Percentiles rank a stretch among this genome's conserved stretches.
Evolutionary conservation across 208 protist genomes (phyloP).

Genomic region (Leishmania major): DNA sequence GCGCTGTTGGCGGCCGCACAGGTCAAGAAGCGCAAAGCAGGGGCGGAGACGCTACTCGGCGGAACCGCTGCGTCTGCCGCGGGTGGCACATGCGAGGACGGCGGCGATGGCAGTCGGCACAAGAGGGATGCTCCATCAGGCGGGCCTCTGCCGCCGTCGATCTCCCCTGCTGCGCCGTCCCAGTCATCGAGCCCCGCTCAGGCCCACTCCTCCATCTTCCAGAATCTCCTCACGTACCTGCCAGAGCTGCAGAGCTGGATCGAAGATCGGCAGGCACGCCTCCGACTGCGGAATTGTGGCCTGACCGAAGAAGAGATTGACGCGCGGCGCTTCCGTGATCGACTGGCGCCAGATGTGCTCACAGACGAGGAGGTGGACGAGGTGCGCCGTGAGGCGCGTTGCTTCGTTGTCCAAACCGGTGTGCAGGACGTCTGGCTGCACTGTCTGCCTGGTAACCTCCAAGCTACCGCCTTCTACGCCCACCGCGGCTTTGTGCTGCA

Average conservation of each 20-base stretch:
- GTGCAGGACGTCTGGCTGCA: conserved; percentile 79
- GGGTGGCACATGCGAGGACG: not conserved
- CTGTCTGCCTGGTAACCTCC: conserved; percentile 52
- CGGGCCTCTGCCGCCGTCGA: not conserved
- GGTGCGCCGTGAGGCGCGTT: conserved; percentile 13
- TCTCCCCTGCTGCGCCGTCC: not conserved
- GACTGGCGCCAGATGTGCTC: conserved; percentile 10
- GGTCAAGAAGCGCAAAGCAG: conserved; percentile 14
- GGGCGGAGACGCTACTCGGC: not conserved
- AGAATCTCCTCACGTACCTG: conserved; percentile 12
- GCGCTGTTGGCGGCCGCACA: conserved; percentile 29
- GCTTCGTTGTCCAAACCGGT: conserved; percentile 49
- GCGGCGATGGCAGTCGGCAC: not conserved
- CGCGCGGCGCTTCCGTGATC: conserved; percentile 24
- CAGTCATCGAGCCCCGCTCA: not conserved
- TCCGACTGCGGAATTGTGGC: conserved; percentile 20
- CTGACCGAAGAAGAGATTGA: conserved; percentile 24
- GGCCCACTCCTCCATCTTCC: not conserved
- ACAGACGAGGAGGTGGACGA: conserved; percentile 36
- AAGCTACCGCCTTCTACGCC: conserved; percentile 55
- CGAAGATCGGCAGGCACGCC: conserved; percentile 26
- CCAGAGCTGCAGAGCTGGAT: conserved; percentile 27
- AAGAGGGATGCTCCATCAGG: not conserved
- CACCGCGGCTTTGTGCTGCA: conserved; percentile 54
- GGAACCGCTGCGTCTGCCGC: not conserved